Evolutionary conservation across 306 rosid genomes (phyloP).

Genomic region (Cicer yamashitae): DNA sequence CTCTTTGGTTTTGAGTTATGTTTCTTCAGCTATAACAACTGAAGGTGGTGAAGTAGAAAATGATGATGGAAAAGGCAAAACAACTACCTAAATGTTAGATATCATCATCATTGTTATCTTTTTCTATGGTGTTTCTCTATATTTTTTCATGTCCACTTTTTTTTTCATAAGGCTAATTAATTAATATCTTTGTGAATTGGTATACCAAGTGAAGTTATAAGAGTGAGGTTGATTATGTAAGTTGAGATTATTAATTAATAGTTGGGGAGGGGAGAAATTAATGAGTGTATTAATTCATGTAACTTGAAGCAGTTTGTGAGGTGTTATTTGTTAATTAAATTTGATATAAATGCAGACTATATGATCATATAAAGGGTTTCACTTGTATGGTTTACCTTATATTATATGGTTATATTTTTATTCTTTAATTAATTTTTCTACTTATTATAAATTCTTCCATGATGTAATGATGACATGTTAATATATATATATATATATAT

Average conservation of each 20-base stretch:
- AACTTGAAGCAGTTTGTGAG: slow-evolving; percentile 50
- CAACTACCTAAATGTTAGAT: slow-evolving; percentile 40
- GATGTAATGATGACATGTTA: slow-evolving; percentile 38
- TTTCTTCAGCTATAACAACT: slow-evolving; percentile 67
- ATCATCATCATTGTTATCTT: slow-evolving; percentile 23
- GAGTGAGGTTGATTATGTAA: slow-evolving; percentile 50
- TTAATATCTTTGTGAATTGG: slow-evolving; percentile 50
- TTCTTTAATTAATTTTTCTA: slow-evolving; percentile 19
- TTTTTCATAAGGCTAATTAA: slow-evolving; percentile 37
- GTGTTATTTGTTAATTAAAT: slow-evolving; percentile 56
- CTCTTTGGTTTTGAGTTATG: slow-evolving; percentile 64
- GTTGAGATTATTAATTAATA: slow-evolving; percentile 44
- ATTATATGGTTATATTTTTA: not conserved
- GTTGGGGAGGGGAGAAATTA: slow-evolving; percentile 37
- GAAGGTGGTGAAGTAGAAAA: slow-evolving; percentile 64
- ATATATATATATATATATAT: not conserved
- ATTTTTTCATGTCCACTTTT: slow-evolving; percentile 37
- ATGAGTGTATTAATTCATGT: slow-evolving; percentile 51
- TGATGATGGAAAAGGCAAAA: slow-evolving; percentile 42
- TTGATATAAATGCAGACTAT: slow-evolving; percentile 54
- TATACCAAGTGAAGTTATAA: slow-evolving; percentile 52
- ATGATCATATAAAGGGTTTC: slow-evolving; percentile 43
- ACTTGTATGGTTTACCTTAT: not conserved
- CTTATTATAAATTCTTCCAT: not conserved
- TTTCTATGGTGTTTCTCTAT: not conserved